Percentiles rank a stretch among this genome's conserved stretches.
Conservation (phyloP, 768 basidiomycete genomes). For the Trametes cingulata region DNA sequence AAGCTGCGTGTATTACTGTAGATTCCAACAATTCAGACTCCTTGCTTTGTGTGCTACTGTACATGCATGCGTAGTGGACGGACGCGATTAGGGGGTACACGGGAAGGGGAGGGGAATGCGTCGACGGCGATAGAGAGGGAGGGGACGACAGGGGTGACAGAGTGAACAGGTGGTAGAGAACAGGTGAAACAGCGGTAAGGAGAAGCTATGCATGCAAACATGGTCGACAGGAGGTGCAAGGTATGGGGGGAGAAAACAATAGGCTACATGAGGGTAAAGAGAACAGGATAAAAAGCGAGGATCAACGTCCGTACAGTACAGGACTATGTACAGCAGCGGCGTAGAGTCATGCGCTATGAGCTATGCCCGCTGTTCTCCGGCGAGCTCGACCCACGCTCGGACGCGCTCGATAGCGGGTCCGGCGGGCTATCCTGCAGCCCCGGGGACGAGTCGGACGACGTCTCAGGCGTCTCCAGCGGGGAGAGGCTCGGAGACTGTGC, state of each 20-base stretch:
- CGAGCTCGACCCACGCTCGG: not conserved
- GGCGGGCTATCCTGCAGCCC: slow-evolving; percentile 5
- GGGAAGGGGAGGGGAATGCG: not conserved
- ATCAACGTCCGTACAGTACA: slow-evolving; percentile 1
- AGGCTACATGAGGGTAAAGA: not conserved
- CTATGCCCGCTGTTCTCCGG: slow-evolving; percentile 1
- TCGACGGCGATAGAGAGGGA: not conserved
- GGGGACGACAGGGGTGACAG: too few relatives aligned
- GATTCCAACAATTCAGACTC: slow-evolving; percentile 9
- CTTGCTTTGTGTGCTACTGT: slow-evolving; percentile 21
- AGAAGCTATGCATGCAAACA: not conserved
- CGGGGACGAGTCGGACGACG: slow-evolving; percentile 10
- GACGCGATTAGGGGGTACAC: not conserved
- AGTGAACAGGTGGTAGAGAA: not conserved
- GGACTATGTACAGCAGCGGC: not conserved
- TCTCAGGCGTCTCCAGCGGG: slow-evolving; percentile 35
- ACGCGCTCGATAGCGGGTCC: slow-evolving; percentile 1
- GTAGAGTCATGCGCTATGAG: slow-evolving; percentile 9
- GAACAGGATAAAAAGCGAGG: not conserved
- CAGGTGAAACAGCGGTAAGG: not conserved
- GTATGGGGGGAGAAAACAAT: not conserved
- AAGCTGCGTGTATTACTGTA: slow-evolving; percentile 23
- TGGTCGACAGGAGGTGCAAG: not conserved
- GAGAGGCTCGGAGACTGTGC: slow-evolving; percentile 53
- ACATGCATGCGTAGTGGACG: slow-evolving; percentile 18